Evolutionary conservation across 257 asterid species (phyloP).

Genomic region (Marsdenia floribunda): DNA sequence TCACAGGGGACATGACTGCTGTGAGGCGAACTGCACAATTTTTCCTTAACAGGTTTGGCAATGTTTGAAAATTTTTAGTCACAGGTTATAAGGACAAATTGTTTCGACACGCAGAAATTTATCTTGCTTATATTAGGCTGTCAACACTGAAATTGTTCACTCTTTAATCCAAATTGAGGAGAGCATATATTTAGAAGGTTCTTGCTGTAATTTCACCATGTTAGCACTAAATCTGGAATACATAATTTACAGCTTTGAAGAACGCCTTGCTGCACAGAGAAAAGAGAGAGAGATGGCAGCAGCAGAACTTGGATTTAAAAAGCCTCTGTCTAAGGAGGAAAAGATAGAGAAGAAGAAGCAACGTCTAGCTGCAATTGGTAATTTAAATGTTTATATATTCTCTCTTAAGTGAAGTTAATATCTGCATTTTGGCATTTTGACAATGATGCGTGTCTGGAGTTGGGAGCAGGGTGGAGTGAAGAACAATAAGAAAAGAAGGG

Average conservation of each 20-base stretch:
- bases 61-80: not conserved
- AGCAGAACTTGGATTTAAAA: conserved; percentile 77
- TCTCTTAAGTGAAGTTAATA: not conserved
- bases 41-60: conserved; percentile 72
- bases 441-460: not conserved
- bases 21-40: conserved; percentile 87
- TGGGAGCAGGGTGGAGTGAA: not conserved
- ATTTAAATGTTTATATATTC: conserved; percentile 12
- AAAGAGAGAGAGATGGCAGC: conserved; percentile 68
- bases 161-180: not conserved
- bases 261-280: conserved; percentile 81
- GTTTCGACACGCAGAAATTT: not conserved
- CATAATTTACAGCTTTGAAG: conserved; percentile 64
- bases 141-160: not conserved
- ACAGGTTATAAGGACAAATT: not conserved
- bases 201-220: not conserved
- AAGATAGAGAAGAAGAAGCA: conserved; percentile 67
- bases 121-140: not conserved
- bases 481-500: not conserved
- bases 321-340: conserved; percentile 77
- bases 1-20: conserved; percentile 92
- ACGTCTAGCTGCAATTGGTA: conserved; percentile 94
- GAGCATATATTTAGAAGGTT: not conserved
- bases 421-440: not conserved
- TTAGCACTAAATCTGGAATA: not conserved